Evolutionary conservation across 2,329 filamentous ascomycete species (phyloP).

Genomic region (Aspergillus novoparasiticus): DNA sequence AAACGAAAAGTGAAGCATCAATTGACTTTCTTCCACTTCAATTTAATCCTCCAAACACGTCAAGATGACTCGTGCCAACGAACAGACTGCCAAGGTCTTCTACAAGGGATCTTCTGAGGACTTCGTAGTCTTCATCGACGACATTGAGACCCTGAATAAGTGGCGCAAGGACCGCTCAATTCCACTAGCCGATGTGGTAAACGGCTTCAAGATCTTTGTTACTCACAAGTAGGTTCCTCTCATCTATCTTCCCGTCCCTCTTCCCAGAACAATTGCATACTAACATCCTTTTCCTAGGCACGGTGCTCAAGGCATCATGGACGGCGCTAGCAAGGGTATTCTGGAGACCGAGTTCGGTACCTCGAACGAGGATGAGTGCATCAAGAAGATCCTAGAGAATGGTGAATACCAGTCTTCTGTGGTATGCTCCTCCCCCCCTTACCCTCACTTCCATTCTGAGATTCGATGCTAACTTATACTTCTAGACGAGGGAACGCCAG

Average conservation of each 20-base stretch:
- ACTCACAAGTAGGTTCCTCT: slow-evolving; percentile 75
- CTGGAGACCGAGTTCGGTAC: slow-evolving; percentile 90
- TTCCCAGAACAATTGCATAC: background rate
- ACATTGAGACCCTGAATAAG: slow-evolving; percentile 66
- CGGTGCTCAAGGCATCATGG: slow-evolving; percentile 77
- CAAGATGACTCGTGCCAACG: slow-evolving; percentile 71
- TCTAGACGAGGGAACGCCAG: slow-evolving; percentile 33
- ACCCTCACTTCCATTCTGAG: too few species aligned
- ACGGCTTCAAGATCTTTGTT: slow-evolving; percentile 83
- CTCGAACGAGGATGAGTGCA: slow-evolving; percentile 73
- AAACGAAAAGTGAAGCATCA: background rate
- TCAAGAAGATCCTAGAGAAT: slow-evolving; percentile 77
- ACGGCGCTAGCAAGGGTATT: slow-evolving; percentile 71
- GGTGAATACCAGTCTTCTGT: slow-evolving; percentile 67
- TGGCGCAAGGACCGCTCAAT: slow-evolving; percentile 81
- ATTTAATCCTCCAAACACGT: slow-evolving; percentile 11
- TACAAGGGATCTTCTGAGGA: slow-evolving; percentile 75
- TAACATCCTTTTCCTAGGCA: slow-evolving; percentile 55
- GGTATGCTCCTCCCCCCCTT: slow-evolving; percentile 44
- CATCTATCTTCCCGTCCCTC: background rate
- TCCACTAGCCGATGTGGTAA: slow-evolving; percentile 82
- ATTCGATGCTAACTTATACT: background rate
- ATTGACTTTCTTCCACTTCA: background rate
- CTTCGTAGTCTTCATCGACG: slow-evolving; percentile 61
- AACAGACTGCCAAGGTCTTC: slow-evolving; percentile 74